Base-by-base conservation (phyloP, 148 eudicot genomes). In the Vaccinium corymbosum region DNA sequence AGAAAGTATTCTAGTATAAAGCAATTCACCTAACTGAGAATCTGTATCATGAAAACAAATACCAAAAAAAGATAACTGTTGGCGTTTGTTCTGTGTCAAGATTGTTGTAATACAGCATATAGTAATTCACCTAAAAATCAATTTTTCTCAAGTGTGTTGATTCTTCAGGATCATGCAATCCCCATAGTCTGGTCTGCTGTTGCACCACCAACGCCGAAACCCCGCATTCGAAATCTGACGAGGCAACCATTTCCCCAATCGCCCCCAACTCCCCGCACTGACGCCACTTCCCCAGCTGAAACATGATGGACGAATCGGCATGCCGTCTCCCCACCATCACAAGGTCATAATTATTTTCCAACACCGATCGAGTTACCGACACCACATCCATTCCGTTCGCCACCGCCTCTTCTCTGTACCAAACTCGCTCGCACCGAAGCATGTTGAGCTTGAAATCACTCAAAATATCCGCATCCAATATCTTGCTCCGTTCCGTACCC, bases 261-360 rank as follows among this genome's bases (percentile, higher is more conserved):
- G 87, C 85, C 17, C 94, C 94, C 59, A 92, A 81, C 76, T 90
- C 94, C 3, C 93, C 93, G 1, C 55, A 22, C 35, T 82, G 85
- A 19, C 59, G 85, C 91, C 91, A 87, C 38, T 86, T 83, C 15
- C 82, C 49, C 1, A 90, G 87, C 82, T 89, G 88, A 57, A 25
- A 17, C 89, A 89, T 79, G 38, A 88, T 80, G 0, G 76, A 52
- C 1, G 93, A 92, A 4, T 90, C 85, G 13, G 61, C 80, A 17
- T 90, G 93, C 20, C 91, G 83, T 79, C 94, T 81, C 35, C 94
- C 94, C 2, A 90, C 93, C 87, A 90, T 35, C 29, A 92, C 88
- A 4, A 92, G 83, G 48, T 90, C 88, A 35, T 88, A 85, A 11
- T 27, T 72, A 22, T 66, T 82, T 56, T 85, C 87, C 85, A 84